These are phyloP conservation scores for Penicillium frequentans DNA, from an alignment of 2,329 filamentous ascomycete species.

Conservation along the genomic window DNA sequence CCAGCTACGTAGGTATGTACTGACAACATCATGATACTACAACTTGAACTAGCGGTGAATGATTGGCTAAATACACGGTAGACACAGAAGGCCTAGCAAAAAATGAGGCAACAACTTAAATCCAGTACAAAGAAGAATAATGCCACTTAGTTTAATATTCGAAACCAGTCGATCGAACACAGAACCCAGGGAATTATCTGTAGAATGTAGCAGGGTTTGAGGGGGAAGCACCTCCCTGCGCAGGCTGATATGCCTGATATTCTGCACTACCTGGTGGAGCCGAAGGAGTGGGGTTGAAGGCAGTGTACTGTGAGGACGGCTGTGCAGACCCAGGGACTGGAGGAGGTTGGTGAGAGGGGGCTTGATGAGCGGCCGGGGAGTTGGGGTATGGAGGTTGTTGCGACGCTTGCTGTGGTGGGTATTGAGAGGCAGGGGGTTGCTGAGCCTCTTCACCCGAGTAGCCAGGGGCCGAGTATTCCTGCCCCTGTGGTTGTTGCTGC, in stretches of 20 bases:
- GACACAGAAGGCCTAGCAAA: conserved; percentile 5
- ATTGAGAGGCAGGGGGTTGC: conserved; percentile 18
- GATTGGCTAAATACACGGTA: conserved; percentile 13
- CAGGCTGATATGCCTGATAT: conserved; percentile 41
- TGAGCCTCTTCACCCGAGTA: conserved; percentile 40
- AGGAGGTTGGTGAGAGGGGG: conserved; percentile 35
- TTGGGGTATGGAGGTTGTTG: conserved; percentile 34
- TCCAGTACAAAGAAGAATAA: not conserved
- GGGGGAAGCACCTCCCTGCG: conserved; percentile 29
- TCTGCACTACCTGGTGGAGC: conserved; percentile 23
- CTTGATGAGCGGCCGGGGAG: conserved; percentile 29
- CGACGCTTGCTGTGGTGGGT: conserved; percentile 22
- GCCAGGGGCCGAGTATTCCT: conserved; percentile 41
- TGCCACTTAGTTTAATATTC: not conserved
- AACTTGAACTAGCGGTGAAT: conserved; percentile 9
- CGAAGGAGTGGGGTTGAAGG: conserved; percentile 25
- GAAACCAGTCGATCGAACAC: not conserved
- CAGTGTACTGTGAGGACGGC: conserved; percentile 35
- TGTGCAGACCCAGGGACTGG: conserved; percentile 33
- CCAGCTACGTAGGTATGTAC: conserved; percentile 12
- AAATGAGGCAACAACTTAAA: not conserved
- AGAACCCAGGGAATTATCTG: conserved; percentile 23
- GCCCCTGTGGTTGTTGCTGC: conserved; percentile 24
- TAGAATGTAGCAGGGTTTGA: conserved; percentile 43
- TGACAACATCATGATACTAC: conserved; percentile 7